These are phyloP conservation scores for Fusarium nurragi DNA, from an alignment of 2,329 filamentous ascomycete genomes.

Conservation along the genomic window DNA sequence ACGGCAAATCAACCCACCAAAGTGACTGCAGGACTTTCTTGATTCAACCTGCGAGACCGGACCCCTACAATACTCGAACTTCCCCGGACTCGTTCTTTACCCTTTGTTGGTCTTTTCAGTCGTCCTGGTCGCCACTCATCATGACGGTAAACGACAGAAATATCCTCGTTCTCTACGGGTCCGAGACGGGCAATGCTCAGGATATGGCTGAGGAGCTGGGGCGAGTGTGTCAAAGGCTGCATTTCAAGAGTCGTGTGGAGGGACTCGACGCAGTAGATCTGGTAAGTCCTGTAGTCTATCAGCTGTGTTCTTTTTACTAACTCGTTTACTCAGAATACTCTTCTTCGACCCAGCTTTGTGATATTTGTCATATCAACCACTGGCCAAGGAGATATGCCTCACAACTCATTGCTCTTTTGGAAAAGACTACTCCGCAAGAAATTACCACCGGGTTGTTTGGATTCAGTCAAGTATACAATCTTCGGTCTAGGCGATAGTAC, in stretches of 20 bases:
- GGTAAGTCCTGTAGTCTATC: slow-evolving; percentile 61
- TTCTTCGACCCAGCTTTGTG: slow-evolving; percentile 66
- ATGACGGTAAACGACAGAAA: slow-evolving; percentile 50
- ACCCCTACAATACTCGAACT: background rate
- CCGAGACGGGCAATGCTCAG: slow-evolving; percentile 93
- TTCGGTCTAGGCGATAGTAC: slow-evolving; percentile 96
- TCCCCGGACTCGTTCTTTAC: background rate
- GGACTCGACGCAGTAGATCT: slow-evolving; percentile 81
- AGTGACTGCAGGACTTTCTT: slow-evolving; percentile 6
- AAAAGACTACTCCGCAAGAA: slow-evolving; percentile 81
- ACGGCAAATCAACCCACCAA: slow-evolving; percentile 17
- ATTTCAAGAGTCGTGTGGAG: slow-evolving; percentile 77
- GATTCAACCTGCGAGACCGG: slow-evolving; percentile 19
- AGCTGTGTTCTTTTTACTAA: slow-evolving; percentile 14
- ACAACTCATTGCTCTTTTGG: slow-evolving; percentile 86
- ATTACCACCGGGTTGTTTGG: slow-evolving; percentile 75
- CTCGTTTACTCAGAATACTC: slow-evolving; percentile 54
- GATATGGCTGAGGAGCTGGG: slow-evolving; percentile 90
- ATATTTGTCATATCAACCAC: slow-evolving; percentile 91
- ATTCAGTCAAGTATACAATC: slow-evolving; percentile 76
- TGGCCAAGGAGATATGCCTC: slow-evolving; percentile 91
- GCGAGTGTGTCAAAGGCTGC: slow-evolving; percentile 76
- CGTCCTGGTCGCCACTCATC: background rate
- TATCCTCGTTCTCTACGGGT: slow-evolving; percentile 84
- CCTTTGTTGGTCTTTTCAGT: background rate